Evolutionary conservation across 2,329 filamentous ascomycete species (phyloP).

Genomic region (Akanthomyces dipterigenus): DNA sequence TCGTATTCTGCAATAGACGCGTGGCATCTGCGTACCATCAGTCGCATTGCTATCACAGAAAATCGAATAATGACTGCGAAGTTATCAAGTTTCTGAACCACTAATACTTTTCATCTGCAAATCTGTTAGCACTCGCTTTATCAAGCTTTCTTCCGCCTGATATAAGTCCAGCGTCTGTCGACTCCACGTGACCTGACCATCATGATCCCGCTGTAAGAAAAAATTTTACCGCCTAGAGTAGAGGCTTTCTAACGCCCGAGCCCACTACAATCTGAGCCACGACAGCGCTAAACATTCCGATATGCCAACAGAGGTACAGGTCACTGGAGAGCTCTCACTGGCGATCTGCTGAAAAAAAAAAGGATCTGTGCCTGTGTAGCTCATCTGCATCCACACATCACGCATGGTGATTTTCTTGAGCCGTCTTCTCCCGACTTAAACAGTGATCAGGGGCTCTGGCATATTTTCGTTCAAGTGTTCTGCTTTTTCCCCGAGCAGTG

Average conservation of each 20-base stretch:
- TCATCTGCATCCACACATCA: constrained; percentile 5
- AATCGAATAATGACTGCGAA: too few species aligned
- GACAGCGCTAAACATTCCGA: constrained; percentile 1
- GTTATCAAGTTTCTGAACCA: neutral
- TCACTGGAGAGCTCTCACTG: neutral
- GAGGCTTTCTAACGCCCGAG: neutral
- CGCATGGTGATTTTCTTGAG: neutral
- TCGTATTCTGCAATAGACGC: neutral
- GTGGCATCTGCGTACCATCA: too few species aligned
- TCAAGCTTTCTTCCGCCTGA: neutral
- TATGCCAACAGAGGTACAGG: too few species aligned
- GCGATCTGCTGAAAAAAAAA: neutral
- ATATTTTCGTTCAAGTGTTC: neutral
- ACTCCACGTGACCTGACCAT: constrained; percentile 5
- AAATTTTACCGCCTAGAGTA: neutral
- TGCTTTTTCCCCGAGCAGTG: neutral
- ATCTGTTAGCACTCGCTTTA: neutral
- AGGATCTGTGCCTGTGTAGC: neutral
- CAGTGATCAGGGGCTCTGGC: neutral
- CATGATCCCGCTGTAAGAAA: neutral
- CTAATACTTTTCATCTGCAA: too few species aligned
- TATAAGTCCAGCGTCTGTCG: neutral
- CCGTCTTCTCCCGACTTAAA: neutral
- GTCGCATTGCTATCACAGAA: too few species aligned
- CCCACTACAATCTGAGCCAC: neutral